phyloP scores from a whole-genome alignment of 441 rosid species.

The Gossypium aridum region DNA sequence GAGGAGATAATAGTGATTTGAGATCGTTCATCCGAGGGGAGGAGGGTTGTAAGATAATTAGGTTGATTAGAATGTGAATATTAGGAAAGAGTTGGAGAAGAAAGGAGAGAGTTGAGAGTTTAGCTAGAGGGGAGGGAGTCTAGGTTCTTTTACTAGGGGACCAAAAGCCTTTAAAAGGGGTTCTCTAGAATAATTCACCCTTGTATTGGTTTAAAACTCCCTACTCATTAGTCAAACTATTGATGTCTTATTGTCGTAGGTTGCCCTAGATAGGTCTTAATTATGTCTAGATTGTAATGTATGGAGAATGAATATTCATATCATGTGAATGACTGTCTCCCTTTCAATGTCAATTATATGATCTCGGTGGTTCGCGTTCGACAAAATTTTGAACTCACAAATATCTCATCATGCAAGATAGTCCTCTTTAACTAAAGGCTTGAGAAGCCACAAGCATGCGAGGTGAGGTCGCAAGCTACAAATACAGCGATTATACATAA shows the following conservation, averaged over 20 bases:
- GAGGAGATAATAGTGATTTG: background rate
- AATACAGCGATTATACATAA: too few species aligned
- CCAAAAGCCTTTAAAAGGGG: background rate
- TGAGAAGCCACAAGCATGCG: background rate
- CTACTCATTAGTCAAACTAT: background rate
- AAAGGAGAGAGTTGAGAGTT: background rate
- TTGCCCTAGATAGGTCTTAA: background rate
- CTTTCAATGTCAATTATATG: background rate
- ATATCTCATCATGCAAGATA: background rate
- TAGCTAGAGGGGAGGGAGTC: background rate
- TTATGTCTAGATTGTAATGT: background rate
- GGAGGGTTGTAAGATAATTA: background rate
- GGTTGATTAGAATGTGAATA: background rate
- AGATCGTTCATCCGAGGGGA: background rate
- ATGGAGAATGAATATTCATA: background rate
- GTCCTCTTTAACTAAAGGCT: background rate
- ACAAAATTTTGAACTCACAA: background rate
- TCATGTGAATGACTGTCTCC: background rate
- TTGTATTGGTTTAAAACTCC: too few species aligned
- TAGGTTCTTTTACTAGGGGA: background rate
- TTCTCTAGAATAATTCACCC: background rate
- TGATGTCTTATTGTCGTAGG: too few species aligned
- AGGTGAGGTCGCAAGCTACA: background rate
- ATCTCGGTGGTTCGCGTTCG: background rate
- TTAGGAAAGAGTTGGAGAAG: background rate